Percentiles rank a stretch among this genome's conserved stretches.
Conservation (phyloP, 75 land plant species). For the Cunninghamia lanceolata region DNA sequence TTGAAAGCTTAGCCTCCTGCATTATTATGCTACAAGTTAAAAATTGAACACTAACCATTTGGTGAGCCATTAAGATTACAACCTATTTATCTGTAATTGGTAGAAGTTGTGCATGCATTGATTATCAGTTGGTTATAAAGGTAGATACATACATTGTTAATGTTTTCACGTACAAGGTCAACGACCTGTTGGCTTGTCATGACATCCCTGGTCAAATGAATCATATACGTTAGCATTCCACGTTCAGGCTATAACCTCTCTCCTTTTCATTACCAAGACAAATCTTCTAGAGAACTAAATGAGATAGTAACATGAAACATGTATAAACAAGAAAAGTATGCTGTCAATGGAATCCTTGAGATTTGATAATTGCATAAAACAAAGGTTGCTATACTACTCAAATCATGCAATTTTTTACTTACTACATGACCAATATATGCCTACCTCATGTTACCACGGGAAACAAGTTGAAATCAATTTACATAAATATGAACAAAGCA, state of each 20-base stretch:
- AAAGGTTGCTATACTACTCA: neutral
- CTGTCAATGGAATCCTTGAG: neutral
- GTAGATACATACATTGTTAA: conserved; percentile 42
- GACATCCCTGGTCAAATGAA: conserved; percentile 62
- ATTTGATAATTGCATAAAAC: neutral
- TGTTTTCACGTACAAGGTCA: conserved; percentile 72
- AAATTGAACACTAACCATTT: neutral
- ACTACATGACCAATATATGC: neutral
- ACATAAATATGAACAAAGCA: neutral
- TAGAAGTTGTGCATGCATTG: neutral
- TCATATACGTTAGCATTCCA: neutral
- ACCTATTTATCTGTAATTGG: neutral
- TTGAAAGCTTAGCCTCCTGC: conserved; percentile 74
- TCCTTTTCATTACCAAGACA: conserved; percentile 11
- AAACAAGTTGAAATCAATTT: neutral
- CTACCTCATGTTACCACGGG: neutral
- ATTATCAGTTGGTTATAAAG: neutral
- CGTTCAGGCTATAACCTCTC: conserved; percentile 2
- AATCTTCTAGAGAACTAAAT: conserved; percentile 14
- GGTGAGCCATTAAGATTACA: neutral
- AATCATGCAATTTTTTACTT: neutral
- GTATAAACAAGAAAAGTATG: neutral
- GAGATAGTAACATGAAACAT: neutral
- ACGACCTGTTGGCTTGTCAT: conserved; percentile 92
- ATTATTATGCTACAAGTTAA: conserved; percentile 5